Evolutionary conservation across 192 early-diverging fungal species (phyloP), one percentile per base, ranked within the genome.

Genomic region (Lobosporangium transversale): DNA sequence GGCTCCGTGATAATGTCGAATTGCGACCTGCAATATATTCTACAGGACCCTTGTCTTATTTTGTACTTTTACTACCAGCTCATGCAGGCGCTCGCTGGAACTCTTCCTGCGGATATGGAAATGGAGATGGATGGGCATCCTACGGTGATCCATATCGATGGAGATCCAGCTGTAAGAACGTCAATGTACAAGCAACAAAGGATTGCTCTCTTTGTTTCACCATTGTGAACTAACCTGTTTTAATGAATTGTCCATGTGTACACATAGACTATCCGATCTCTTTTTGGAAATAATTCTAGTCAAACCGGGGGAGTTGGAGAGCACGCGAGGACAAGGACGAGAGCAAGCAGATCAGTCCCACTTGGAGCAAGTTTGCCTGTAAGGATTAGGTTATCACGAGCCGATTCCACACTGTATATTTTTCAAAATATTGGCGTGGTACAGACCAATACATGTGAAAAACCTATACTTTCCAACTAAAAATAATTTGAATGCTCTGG

Each of bases 21-120:
- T 14, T 21, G 14, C 5, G 7, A 7, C 17, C 20, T 21, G 33
- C 23, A 33, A 15, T 53, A 31, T 20, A 45, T 21, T 53, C 21
- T 10, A 12, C n/a, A n/a, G n/a, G n/a, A n/a, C n/a, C n/a, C 40
- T 37, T 61, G 3, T 6, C 5, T 4, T 35, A 3, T 29, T 29
- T 42, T 31, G 9, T 27, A 26, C 24, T 27, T 54, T 18, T 35
- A 9, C n/a, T 32, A 24, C 5, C 52, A 76, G 73, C 43, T 76
- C 45, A 67, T 76, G 73, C 73, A 76, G n/a, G 73, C 73, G 21
- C 52, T 76, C 15, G 53, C 53, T 2, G 64, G 73, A 27, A n/a
- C 24, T 3, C 24, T 66, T 27, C 64, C 64, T 2, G 32, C 48
- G 62, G 51, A 44, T 18, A 61, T 66, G 58, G 58, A 62, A 15